These are phyloP conservation scores for Cordyceps fumosorosea DNA, from an alignment of 2,329 filamentous ascomycete genomes.

Conservation along the genomic window DNA sequence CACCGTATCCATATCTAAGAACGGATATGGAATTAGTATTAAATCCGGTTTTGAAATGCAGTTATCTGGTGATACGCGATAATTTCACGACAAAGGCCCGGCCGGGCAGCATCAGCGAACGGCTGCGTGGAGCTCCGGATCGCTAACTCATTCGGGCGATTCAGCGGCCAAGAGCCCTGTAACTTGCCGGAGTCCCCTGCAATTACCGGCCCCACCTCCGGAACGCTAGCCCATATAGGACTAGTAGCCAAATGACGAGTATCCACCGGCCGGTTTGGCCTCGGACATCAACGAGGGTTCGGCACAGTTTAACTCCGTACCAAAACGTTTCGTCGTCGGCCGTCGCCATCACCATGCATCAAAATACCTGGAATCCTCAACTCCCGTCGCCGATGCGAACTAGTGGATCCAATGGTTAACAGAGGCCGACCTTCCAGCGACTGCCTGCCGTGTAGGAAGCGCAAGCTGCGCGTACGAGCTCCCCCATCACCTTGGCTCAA, in stretches of 20 bases:
- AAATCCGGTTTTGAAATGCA: neutral
- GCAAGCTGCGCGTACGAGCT: constrained; percentile 19
- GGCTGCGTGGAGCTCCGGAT: constrained; percentile 9
- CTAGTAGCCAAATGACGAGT: neutral
- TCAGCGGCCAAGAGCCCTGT: neutral
- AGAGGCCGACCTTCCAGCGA: constrained; percentile 18
- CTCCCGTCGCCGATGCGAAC: neutral
- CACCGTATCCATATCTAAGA: no score
- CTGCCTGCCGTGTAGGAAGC: constrained; percentile 20
- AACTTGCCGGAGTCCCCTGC: neutral
- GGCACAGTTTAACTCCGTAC: neutral
- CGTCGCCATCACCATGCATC: neutral
- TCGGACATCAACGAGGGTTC: neutral
- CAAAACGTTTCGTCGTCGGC: neutral
- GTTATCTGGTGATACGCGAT: neutral
- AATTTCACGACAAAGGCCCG: neutral
- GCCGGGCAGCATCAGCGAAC: neutral
- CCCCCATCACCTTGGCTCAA: neutral
- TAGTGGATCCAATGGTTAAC: constrained; percentile 19
- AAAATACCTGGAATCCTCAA: neutral
- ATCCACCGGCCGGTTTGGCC: neutral
- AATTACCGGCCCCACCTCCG: neutral
- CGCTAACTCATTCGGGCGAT: constrained; percentile 5
- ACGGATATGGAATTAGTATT: neutral
- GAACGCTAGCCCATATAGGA: neutral